Evolutionary conservation across 169 alveolate species (phyloP).

Genomic region (Cytauxzoon felis): DNA sequence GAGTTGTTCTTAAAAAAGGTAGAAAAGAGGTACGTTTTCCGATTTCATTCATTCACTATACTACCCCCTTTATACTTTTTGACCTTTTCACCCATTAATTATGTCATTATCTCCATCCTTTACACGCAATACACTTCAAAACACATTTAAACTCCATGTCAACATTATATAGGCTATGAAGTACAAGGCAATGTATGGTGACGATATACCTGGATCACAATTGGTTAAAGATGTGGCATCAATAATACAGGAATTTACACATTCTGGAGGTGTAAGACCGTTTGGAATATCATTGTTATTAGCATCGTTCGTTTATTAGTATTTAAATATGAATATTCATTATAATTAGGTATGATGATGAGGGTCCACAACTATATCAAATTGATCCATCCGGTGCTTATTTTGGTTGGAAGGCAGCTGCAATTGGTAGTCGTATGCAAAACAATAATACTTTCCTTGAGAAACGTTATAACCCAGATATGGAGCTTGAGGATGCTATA

Average conservation of each 20-base stretch:
- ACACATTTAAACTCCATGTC: not conserved
- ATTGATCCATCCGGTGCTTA: conserved; percentile 99
- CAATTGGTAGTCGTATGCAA: conserved; percentile 94
- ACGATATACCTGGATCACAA: conserved; percentile 90
- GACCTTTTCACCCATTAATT: not conserved
- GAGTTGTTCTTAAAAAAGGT: conserved; percentile 85
- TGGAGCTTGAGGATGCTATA: conserved; percentile 94
- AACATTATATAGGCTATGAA: conserved; percentile 69
- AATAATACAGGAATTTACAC: conserved; percentile 97
- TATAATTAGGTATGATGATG: conserved; percentile 82
- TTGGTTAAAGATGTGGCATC: conserved; percentile 93
- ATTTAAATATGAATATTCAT: not conserved
- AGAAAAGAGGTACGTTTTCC: conserved; percentile 72
- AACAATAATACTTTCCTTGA: conserved; percentile 96
- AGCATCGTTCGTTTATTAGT: conserved; percentile 75
- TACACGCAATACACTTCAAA: not conserved
- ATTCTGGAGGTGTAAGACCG: conserved; percentile 99
- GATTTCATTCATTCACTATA: not conserved
- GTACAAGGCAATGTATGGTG: conserved; percentile 89
- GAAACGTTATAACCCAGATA: conserved; percentile 91
- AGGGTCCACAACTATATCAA: conserved; percentile 88
- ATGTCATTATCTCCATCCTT: not conserved
- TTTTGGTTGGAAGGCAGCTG: conserved; percentile 98
- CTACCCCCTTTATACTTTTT: not conserved
- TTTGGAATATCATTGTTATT: conserved; percentile 95